Conservation (phyloP, 208 protist genomes). For the Crithidia fasciculata region DNA sequence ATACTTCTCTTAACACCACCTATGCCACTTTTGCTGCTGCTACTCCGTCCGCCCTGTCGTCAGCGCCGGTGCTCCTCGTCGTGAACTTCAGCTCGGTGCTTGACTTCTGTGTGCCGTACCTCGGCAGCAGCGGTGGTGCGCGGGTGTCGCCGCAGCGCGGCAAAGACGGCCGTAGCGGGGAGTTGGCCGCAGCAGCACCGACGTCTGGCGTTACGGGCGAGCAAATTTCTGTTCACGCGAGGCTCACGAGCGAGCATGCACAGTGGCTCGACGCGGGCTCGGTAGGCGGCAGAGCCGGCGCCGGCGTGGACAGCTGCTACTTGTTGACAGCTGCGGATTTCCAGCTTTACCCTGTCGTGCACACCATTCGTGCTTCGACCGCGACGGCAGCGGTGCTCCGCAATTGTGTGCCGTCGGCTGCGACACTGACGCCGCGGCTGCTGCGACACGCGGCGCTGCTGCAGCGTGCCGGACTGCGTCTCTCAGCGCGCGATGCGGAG, state of each 20-base stretch:
- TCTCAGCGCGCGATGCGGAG: conserved; percentile 6
- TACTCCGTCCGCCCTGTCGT: too few relatives aligned
- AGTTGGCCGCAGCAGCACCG: background rate
- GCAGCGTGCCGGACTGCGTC: conserved; percentile 17
- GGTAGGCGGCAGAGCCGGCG: background rate
- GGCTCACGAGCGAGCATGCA: too few relatives aligned
- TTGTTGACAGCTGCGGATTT: background rate
- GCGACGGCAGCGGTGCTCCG: too few relatives aligned
- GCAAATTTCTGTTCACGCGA: too few relatives aligned
- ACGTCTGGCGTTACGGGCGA: background rate
- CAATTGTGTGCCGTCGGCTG: too few relatives aligned
- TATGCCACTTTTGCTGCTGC: too few relatives aligned
- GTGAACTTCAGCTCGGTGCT: conserved; percentile 9
- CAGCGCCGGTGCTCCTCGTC: background rate
- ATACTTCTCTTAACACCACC: too few relatives aligned
- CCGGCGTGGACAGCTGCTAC: background rate
- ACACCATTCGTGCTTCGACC: too few relatives aligned
- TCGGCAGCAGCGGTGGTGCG: background rate
- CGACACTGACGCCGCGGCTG: background rate
- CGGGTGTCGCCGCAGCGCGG: too few relatives aligned
- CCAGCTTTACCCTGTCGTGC: too few relatives aligned
- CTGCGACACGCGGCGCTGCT: conserved; percentile 1
- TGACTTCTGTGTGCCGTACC: conserved; percentile 5
- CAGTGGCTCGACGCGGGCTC: background rate
- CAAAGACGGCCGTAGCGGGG: too few relatives aligned